Evolutionary conservation across 805 yeast species (phyloP), one percentile per base, ranked within the genome.

Genomic region (Saccharomycopsis selenospora): DNA sequence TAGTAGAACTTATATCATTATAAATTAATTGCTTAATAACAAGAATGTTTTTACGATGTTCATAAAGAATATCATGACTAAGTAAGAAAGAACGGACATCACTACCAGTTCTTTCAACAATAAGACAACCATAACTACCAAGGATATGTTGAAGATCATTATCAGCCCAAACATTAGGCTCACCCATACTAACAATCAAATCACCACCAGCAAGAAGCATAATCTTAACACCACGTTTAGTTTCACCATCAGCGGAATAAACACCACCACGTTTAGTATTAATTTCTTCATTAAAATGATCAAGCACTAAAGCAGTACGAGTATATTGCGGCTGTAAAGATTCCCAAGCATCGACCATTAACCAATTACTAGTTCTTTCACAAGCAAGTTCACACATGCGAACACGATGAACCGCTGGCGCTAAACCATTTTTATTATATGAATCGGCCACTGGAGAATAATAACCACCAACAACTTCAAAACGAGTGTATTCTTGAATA

Each of bases 321-420:
- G 95, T 88, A 64, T 93, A 93, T 42, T 80, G 75, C 1, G 86
- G 85, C 66, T 93, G 99, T 52, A 93, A 71, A 2, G 95, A 83
- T 68, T 93, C 99, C 99, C 99, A 93, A 1, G 98, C 97, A 64
- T 93, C 99, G 25, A 93, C 99, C 99, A 93, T 93, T 36, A 93
- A 73, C 99, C 99, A 93, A 24, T 91, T 81, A 3, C 93, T 81
- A 0, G 99, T 93, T 59, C 99, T 75, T 62, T 93, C 99, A 66
- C 99, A 90, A 0, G 97, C 98, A 61, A 93, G 72, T 64, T 93
- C 99, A 66, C 99, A 89, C 99, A 93, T 93, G 46, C 98, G 74
- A 8, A 93, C 99, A 50, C 99, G 77, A 64, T 93, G 96, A 53
- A 73, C 74, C 0, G 97, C 73, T 0, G 86, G 80, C 0, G 99